Base-by-base conservation (phyloP, 2,329 filamentous ascomycete species). In the Pyrenophora tritici-repentis region DNA sequence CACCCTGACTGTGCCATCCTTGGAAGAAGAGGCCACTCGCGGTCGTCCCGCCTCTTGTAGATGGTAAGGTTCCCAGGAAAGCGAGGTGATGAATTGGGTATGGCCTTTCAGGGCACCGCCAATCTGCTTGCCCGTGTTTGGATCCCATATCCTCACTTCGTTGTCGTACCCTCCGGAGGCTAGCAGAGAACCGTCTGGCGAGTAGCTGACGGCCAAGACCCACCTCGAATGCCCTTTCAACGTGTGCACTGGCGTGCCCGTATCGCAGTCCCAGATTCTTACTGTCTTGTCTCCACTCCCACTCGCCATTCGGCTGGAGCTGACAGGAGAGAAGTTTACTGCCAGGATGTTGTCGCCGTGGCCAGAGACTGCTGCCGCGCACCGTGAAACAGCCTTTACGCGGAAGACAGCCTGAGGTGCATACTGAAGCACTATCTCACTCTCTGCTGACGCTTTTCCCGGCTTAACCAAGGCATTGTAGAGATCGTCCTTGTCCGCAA, bases 111-210 rank as follows among this genome's bases (percentile, higher is more conserved):
- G 78, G 1, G 86, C 81, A 14, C 83, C 81, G 3, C 90, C 89
- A 6, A 89, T 73, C 13, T 87, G 77, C 65, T 89, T 87, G 10
- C 94, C 94, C 3, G 88, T 91, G 55, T 85, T 85, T 0, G 92
- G 86, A 66, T 96, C 87, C 91, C 92, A 97, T 39, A 97, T 78
- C 39, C 91, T 81, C n/a, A 97, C 86, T 0, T 88, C 89, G 68
- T 91, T 94, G 73, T 99, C 93, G 85, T 95, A 96, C 67, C 89
- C 91, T 50, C 92, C 93, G 0, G 91, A 97, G 2, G 91, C 93
- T 42, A 97, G 83, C 37, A 87, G 83, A 22, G 82, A 81, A 9
- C 88, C 90, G 67, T 97, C 91, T 0, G 92, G 91, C 12, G 89
- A 91, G 85, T 90, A 97, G 47, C 86, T 85, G 3, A 96, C 90